Evolutionary conservation across 257 asterid species (phyloP), one percentile per base, ranked within the genome.

Genomic region (Ophiorrhiza pumila): DNA sequence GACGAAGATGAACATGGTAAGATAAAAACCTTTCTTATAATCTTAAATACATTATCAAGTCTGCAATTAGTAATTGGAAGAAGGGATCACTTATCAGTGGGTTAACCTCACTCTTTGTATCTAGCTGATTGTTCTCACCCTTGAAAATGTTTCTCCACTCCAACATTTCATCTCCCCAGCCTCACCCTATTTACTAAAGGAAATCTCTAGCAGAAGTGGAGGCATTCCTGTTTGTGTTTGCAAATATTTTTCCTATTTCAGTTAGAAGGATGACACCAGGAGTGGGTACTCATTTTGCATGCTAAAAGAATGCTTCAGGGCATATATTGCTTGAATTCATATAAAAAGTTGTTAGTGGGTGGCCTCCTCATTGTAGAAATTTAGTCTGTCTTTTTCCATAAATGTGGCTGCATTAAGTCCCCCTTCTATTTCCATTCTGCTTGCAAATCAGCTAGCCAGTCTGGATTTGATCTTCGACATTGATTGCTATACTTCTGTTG

Each of bases 1-100:
- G 96, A 90, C 67, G 99, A 92, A 71, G 97, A 89, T 15, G 97
- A 87, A 64, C 77, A 71, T 29, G 97, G 97, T 90, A 85, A 81
- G 90, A 72, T 79, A 61, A 66, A 55, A 63, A 25, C 79, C 64
- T 66, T 45, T 14, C 35, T 35, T n/a, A 46, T 17, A 17, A 37
- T 43, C 58, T 63, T 49, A 22, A 7, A 42, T 34, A 55, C 11
- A 10, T 12, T 45, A 12, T 12, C 18, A 55, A 34, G 25, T 5
- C 37, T 34, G 62, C 35, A 14, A n/a, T 37, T n/a, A n/a, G 15
- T 22, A 8, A 34, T 17, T 8, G 25, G 45, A 56, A 56, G 66
- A 61, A 27, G 17, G 1, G 37, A 13, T 34, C 22, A 15, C 27
- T 15, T 56, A 7, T 41, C 14, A 34, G 25, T 15, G 17, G 66